phyloP scores from a whole-genome alignment of 352 stramenopile genomes.

The Globisporangium apiculatum region DNA sequence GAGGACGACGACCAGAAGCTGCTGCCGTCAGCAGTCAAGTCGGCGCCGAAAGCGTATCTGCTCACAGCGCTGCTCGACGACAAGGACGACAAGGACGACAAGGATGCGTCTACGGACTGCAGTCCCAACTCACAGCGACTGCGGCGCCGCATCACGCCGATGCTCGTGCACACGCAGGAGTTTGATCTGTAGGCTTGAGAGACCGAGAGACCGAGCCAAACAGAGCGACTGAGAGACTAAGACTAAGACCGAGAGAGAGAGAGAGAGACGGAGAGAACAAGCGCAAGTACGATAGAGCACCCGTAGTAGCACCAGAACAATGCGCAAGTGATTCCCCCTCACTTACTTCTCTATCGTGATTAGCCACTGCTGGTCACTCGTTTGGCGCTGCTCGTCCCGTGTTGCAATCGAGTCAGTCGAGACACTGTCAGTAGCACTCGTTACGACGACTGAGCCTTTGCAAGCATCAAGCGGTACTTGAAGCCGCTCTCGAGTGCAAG shows the following conservation, averaged over 20 bases:
- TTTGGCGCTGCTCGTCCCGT: too few relatives aligned
- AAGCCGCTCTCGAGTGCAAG: conserved; percentile 68
- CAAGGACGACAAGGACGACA: conserved; percentile 14
- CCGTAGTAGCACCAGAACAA: neutral
- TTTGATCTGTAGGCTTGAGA: conserved; percentile 37
- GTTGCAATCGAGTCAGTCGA: too few relatives aligned
- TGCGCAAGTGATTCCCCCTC: too few relatives aligned
- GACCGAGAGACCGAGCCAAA: neutral
- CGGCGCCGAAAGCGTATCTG: neutral
- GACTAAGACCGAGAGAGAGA: neutral
- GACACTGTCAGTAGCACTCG: too few relatives aligned
- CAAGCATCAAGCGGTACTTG: conserved; percentile 61
- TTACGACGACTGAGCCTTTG: neutral
- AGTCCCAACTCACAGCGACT: conserved; percentile 25
- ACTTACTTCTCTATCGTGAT: too few relatives aligned
- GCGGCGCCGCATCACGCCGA: conserved; percentile 45
- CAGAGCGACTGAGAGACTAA: neutral
- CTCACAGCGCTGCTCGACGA: conserved; percentile 18
- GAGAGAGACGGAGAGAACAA: neutral
- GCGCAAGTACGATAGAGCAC: conserved; percentile 1
- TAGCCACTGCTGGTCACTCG: too few relatives aligned
- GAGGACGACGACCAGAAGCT: neutral
- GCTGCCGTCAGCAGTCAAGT: neutral
- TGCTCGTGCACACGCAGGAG: conserved; percentile 44
- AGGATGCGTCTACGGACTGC: conserved; percentile 9